A percentile compares a stretch with the other conserved stretches of the same genome.
Conservation (phyloP, 208 protist species). For the Acanthamoeba culbertsoni region DNA sequence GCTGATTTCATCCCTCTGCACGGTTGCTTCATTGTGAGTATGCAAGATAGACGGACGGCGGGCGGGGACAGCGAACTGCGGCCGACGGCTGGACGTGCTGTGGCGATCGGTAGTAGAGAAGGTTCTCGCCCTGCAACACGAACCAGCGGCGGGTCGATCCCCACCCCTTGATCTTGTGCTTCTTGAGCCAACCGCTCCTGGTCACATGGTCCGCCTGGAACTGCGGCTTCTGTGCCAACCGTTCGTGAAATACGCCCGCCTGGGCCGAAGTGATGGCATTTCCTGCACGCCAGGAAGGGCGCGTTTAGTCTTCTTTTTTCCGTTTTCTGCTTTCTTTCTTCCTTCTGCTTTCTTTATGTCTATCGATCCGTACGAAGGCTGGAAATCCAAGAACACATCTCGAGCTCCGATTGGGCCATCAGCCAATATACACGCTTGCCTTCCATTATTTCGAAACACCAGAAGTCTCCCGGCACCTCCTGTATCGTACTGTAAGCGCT, state of each 20-base stretch:
- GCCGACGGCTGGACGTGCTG: not conserved
- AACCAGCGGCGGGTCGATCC: conserved; percentile 13
- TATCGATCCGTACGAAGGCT: not conserved
- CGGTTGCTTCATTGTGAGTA: not conserved
- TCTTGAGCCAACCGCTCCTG: conserved; percentile 2
- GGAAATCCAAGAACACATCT: conserved; percentile 36
- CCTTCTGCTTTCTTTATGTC: too few relatives aligned
- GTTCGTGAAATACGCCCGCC: not conserved
- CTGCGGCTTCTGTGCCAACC: not conserved
- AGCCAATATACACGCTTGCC: not conserved
- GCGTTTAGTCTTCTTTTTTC: too few relatives aligned
- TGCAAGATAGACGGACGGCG: too few relatives aligned
- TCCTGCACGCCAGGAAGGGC: not conserved
- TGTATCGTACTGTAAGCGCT: not conserved
- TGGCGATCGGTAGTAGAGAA: not conserved
- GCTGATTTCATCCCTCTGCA: conserved; percentile 15
- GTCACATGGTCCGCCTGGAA: not conserved
- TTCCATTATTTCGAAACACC: conserved; percentile 24
- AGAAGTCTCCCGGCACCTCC: not conserved
- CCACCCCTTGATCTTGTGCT: not conserved
- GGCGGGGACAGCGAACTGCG: too few relatives aligned
- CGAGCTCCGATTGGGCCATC: conserved; percentile 26
- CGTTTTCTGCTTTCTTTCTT: too few relatives aligned
- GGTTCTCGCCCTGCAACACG: conserved; percentile 24
- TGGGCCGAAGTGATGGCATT: conserved; percentile 14